phyloP scores from a whole-genome alignment of 176 grass and related monocot genomes.

The Aechmea fasciata region DNA sequence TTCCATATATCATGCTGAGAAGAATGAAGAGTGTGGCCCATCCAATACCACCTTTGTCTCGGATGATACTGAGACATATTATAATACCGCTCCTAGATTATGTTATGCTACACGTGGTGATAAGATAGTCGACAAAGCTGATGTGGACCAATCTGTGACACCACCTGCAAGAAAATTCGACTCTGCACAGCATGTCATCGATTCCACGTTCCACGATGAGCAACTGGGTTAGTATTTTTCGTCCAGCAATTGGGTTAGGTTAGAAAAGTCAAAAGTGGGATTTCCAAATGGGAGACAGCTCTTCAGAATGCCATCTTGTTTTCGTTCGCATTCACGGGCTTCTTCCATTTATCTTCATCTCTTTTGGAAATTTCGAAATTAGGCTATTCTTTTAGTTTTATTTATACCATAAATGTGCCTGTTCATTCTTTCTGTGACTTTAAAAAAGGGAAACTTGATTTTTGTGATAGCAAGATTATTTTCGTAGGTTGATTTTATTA shows the following conservation, averaged over 20 bases:
- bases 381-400: too few relatives aligned
- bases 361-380: too few relatives aligned
- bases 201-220: slow-evolving; percentile 23
- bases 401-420: too few relatives aligned
- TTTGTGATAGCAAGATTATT: too few relatives aligned
- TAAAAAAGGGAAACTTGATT: too few relatives aligned
- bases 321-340: too few relatives aligned
- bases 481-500: too few relatives aligned
- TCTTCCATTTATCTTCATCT: too few relatives aligned
- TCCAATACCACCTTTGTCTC: slow-evolving; percentile 12
- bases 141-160: slow-evolving; percentile 26
- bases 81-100: background rate
- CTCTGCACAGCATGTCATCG: background rate
- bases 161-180: background rate
- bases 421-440: too few relatives aligned
- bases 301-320: background rate
- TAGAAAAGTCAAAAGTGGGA: too few relatives aligned
- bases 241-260: background rate
- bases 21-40: slow-evolving; percentile 20
- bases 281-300: background rate
- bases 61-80: slow-evolving; percentile 13
- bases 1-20: slow-evolving; percentile 23
- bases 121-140: slow-evolving; percentile 3
- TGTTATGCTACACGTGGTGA: background rate
- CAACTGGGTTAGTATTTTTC: slow-evolving; percentile 21